Evolutionary conservation across 768 basidiomycete species (phyloP).

Genomic region (Fistulinella prunicolor): DNA sequence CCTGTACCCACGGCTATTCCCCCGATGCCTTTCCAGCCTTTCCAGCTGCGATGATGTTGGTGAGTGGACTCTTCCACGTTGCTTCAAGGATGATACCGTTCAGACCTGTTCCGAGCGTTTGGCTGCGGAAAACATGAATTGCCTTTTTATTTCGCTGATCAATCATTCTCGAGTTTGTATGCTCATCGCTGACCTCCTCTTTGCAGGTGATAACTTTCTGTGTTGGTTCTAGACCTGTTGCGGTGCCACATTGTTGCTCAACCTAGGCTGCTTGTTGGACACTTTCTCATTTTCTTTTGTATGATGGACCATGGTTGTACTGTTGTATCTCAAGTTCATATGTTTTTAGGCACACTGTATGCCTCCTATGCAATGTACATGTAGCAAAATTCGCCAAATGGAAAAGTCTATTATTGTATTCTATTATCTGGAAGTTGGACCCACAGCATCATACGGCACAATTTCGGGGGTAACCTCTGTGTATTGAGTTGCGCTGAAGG

Average conservation of each 20-base stretch:
- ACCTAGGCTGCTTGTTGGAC: no score
- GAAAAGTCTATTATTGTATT: background rate
- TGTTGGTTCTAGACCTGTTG: background rate
- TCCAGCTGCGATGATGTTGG: constrained; percentile 23
- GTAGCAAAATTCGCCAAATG: constrained; percentile 2
- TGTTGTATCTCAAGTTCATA: constrained; percentile 12
- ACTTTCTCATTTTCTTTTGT: constrained; percentile 1
- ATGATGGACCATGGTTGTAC: constrained; percentile 14
- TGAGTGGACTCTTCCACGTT: constrained; percentile 20
- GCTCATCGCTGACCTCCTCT: constrained; percentile 6
- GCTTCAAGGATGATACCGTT: constrained; percentile 56
- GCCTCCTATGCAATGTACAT: constrained; percentile 7
- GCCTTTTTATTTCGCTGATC: constrained; percentile 50
- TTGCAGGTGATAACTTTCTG: constrained; percentile 7
- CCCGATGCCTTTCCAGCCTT: constrained; percentile 38
- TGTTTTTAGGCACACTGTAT: background rate
- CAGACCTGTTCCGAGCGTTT: constrained; percentile 77
- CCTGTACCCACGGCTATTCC: constrained; percentile 57
- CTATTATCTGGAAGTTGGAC: no score
- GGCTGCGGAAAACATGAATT: constrained; percentile 61
- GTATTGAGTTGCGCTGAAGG: no score
- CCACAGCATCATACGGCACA: no score
- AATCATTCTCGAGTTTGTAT: background rate
- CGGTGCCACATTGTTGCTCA: background rate
- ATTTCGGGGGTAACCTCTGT: no score